These are phyloP conservation scores for Hyphopichia wangnamkhiaoensis DNA, from an alignment of 1,139 yeast genomes.

Conservation along the genomic window DNA sequence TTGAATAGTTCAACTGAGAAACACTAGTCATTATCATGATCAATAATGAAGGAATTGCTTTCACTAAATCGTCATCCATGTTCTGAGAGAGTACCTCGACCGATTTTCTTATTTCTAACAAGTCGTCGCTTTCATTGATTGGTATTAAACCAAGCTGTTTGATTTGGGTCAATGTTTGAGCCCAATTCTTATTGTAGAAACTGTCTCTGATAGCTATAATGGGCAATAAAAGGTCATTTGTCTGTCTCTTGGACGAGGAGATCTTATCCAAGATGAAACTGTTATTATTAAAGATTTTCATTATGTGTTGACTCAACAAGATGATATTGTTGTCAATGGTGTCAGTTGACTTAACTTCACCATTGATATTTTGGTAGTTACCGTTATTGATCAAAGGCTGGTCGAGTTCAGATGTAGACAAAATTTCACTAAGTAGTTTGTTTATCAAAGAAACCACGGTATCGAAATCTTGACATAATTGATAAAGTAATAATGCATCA, in stretches of 20 bases:
- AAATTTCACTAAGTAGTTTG: constrained; percentile 74
- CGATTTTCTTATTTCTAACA: constrained; percentile 35
- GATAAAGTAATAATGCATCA: constrained; percentile 84
- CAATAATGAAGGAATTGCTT: constrained; percentile 78
- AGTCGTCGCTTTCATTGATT: constrained; percentile 41
- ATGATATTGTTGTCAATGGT: constrained; percentile 51
- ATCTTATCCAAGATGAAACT: constrained; percentile 47
- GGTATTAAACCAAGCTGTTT: constrained; percentile 70
- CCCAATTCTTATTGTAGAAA: constrained; percentile 62
- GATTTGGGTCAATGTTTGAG: constrained; percentile 56
- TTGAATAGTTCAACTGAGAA: constrained; percentile 55
- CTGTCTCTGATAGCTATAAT: constrained; percentile 68
- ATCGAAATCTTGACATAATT: constrained; percentile 84
- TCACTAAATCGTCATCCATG: constrained; percentile 70
- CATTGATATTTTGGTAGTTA: constrained; percentile 31
- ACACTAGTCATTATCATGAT: constrained; percentile 82
- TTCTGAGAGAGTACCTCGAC: constrained; percentile 46
- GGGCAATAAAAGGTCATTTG: constrained; percentile 64
- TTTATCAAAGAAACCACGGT: constrained; percentile 80
- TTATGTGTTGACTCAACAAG: constrained; percentile 58
- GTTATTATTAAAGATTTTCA: constrained; percentile 53
- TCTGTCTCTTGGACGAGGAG: constrained; percentile 53
- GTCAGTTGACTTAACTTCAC: constrained; percentile 21
- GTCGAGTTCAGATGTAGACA: constrained; percentile 73
- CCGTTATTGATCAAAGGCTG: constrained; percentile 51